These are phyloP conservation scores for Copromyces sp. DNA, from an alignment of 495 filamentous ascomycete genomes.

Conservation along the genomic window DNA sequence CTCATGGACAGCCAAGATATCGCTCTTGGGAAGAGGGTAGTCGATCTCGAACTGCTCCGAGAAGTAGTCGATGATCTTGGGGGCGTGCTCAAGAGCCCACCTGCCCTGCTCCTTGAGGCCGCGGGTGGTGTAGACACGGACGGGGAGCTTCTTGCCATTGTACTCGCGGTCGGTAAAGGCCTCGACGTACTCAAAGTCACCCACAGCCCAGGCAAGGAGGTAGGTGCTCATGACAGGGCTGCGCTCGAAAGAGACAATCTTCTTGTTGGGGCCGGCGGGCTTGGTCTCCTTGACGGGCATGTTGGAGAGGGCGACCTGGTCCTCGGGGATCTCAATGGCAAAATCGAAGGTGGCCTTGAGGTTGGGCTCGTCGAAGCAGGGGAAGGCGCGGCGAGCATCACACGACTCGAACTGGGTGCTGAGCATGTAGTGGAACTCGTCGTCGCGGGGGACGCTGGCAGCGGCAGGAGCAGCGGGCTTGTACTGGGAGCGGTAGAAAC, in stretches of 20 bases:
- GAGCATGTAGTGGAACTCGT: conserved; percentile 82
- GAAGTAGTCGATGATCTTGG: conserved; percentile 87
- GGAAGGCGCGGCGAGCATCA: conserved; percentile 87
- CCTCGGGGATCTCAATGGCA: conserved; percentile 77
- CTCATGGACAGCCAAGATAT: conserved; percentile 92
- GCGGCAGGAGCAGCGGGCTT: conserved; percentile 62
- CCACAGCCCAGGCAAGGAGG: conserved; percentile 89
- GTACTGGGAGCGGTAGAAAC: conserved; percentile 93
- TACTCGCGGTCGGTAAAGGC: conserved; percentile 80
- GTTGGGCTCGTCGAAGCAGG: conserved; percentile 97
- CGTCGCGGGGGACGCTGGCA: conserved; percentile 63
- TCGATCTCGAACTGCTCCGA: conserved; percentile 91
- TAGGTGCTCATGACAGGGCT: conserved; percentile 97
- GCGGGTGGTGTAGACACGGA: conserved; percentile 87
- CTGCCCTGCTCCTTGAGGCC: conserved; percentile 81
- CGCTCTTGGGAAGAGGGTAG: conserved; percentile 91
- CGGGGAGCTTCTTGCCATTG: conserved; percentile 79
- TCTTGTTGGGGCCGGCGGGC: conserved; percentile 51
- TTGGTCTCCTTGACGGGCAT: conserved; percentile 72
- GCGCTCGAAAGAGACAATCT: conserved; percentile 73
- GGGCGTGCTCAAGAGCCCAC: conserved; percentile 77
- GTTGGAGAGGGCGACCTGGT: conserved; percentile 82
- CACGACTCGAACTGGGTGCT: conserved; percentile 96
- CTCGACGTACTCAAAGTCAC: conserved; percentile 95
- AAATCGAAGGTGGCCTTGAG: conserved; percentile 94